Conservation (phyloP, 441 rosid species). For the Eruca vesicaria region DNA sequence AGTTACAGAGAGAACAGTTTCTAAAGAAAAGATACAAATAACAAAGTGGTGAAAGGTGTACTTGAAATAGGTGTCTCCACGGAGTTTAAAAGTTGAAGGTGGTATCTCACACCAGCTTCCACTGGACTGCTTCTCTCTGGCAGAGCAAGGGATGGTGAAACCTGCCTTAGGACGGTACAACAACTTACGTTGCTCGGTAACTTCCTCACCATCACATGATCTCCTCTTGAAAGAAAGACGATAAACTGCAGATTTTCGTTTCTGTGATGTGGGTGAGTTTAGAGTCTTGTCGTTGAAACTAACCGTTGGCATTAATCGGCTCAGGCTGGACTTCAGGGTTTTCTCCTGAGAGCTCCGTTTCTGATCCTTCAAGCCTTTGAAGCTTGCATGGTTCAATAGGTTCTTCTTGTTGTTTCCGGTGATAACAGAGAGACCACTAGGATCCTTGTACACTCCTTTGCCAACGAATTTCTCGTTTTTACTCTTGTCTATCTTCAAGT, state of each 20-base stretch:
- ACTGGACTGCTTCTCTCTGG: constrained; percentile 46
- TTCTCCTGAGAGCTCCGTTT: constrained; percentile 52
- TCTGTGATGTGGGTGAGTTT: constrained; percentile 46
- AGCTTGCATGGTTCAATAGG: constrained; percentile 56
- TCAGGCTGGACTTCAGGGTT: constrained; percentile 44
- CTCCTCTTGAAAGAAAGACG: constrained; percentile 83
- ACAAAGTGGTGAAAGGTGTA: constrained; percentile 29
- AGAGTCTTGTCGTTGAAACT: constrained; percentile 68
- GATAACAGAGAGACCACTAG: constrained; percentile 41
- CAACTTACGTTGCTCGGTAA: constrained; percentile 51
- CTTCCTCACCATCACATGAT: constrained; percentile 79
- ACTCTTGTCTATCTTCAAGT: constrained; percentile 66
- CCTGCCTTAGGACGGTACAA: constrained; percentile 56
- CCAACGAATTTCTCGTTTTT: constrained; percentile 39
- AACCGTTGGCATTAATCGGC: constrained; percentile 57
- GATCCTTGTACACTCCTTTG: constrained; percentile 53
- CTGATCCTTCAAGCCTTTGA: constrained; percentile 50
- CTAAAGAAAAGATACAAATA: not conserved
- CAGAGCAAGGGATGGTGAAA: constrained; percentile 45
- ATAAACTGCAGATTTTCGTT: constrained; percentile 55
- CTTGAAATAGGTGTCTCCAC: constrained; percentile 82
- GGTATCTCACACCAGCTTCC: constrained; percentile 81
- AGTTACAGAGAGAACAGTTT: constrained; percentile 9
- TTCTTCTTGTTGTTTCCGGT: constrained; percentile 58
- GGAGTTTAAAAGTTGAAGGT: constrained; percentile 84